phyloP scores from a whole-genome alignment of 768 basidiomycete species.

The Paxillus rubicundulus region DNA sequence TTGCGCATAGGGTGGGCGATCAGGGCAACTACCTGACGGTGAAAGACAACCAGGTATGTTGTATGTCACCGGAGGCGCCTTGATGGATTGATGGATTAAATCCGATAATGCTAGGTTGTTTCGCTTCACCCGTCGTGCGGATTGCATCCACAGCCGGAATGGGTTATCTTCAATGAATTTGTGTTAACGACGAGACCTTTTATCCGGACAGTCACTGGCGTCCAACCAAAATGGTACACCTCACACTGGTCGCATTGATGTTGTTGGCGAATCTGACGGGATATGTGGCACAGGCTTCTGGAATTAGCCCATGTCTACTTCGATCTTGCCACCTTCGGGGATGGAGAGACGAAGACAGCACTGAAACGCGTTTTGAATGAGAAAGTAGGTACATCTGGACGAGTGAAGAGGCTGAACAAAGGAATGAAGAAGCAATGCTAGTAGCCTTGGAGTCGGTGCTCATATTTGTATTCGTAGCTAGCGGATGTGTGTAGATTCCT shows the following conservation, averaged over 20 bases:
- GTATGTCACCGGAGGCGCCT: not conserved
- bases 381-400: constrained; percentile 40
- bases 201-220: constrained; percentile 88
- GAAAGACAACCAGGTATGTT: constrained; percentile 88
- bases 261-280: constrained; percentile 4
- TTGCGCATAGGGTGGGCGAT: constrained; percentile 92
- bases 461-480: too few species aligned
- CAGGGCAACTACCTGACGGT: constrained; percentile 86
- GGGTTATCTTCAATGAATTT: constrained; percentile 94
- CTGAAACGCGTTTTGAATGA: constrained; percentile 57
- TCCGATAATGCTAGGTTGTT: constrained; percentile 11
- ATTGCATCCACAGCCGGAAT: constrained; percentile 82
- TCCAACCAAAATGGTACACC: constrained; percentile 80
- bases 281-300: constrained; percentile 44
- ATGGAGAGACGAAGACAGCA: constrained; percentile 69
- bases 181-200: constrained; percentile 86
- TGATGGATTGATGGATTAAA: not conserved
- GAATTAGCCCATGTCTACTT: constrained; percentile 68
- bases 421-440: too few species aligned
- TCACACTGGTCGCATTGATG: not conserved
- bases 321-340: constrained; percentile 60
- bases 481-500: too few species aligned
- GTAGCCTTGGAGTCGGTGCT: too few species aligned
- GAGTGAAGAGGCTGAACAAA: not conserved
- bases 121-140: constrained; percentile 78